Conservation (phyloP, 164 flowering plant species). For the Malania oleifera region DNA sequence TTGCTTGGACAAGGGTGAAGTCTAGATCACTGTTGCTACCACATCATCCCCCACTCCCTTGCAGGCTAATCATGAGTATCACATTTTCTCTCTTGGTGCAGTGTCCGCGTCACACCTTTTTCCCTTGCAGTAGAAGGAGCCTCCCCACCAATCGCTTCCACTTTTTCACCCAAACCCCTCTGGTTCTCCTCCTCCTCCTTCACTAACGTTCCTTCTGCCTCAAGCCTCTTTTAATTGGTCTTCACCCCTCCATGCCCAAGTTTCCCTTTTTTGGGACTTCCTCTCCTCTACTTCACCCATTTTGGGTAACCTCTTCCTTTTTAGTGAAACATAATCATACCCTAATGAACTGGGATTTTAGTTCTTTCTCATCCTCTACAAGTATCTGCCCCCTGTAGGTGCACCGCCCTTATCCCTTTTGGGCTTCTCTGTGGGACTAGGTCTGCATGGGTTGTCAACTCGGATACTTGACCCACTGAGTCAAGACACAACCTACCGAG, state of each 20-base stretch:
- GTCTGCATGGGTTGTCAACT: too few species aligned
- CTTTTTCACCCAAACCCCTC: slow-evolving; percentile 15
- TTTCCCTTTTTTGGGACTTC: slow-evolving; percentile 8
- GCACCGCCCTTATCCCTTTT: too few species aligned
- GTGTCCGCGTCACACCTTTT: slow-evolving; percentile 38
- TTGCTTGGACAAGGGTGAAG: slow-evolving; percentile 65
- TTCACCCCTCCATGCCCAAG: not conserved
- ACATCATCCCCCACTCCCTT: slow-evolving; percentile 28
- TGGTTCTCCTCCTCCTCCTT: slow-evolving; percentile 1
- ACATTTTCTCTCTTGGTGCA: slow-evolving; percentile 39
- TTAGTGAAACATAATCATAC: too few species aligned
- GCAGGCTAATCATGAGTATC: slow-evolving; percentile 36
- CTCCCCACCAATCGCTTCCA: slow-evolving; percentile 28
- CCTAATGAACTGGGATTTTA: too few species aligned
- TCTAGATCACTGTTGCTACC: slow-evolving; percentile 20
- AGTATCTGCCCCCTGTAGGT: too few species aligned
- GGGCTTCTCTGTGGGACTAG: too few species aligned
- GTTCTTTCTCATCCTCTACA: too few species aligned
- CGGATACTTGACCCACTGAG: too few species aligned
- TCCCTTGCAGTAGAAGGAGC: slow-evolving; percentile 37
- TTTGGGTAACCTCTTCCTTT: slow-evolving; percentile 19
- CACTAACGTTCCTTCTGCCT: slow-evolving; percentile 16
- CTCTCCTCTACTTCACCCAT: slow-evolving; percentile 6
- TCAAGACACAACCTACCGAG: too few species aligned
- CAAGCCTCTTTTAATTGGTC: slow-evolving; percentile 19